phyloP scores from a whole-genome alignment of 1,284 basidiomycete species.

The Gymnopus androsaceus region DNA sequence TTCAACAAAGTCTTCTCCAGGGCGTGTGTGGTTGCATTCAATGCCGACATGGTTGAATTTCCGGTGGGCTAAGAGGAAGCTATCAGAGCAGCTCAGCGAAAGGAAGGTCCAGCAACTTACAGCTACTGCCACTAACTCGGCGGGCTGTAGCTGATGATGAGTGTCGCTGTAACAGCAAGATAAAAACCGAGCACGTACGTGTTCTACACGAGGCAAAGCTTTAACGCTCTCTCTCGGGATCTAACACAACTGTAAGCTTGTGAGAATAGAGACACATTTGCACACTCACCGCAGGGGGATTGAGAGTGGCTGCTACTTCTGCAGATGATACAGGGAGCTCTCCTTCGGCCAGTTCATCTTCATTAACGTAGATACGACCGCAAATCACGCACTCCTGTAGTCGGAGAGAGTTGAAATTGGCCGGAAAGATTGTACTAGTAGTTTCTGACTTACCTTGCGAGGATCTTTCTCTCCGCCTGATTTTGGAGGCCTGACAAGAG shows the following conservation, averaged over 20 bases:
- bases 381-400: conserved; percentile 79
- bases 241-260: not conserved
- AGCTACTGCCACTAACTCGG: too few species aligned
- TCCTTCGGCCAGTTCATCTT: conserved; percentile 51
- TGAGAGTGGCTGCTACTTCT: not conserved
- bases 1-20: conserved; percentile 55
- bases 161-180: too few species aligned
- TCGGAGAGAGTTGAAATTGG: conserved; percentile 9
- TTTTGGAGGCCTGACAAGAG: conserved; percentile 74
- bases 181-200: too few species aligned
- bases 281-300: too few species aligned
- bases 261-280: not conserved
- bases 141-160: not conserved
- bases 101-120: not conserved
- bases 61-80: not conserved
- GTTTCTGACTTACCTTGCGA: conserved; percentile 50
- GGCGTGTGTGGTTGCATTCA: conserved; percentile 44
- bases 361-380: conserved; percentile 58
- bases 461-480: conserved; percentile 59
- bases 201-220: too few species aligned
- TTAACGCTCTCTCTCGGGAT: not conserved
- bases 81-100: not conserved
- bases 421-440: not conserved
- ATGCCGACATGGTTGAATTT: conserved; percentile 23
- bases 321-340: conserved; percentile 43